A percentile compares a stretch with the other conserved stretches of the same genome.
phyloP scores from a whole-genome alignment of 805 yeast genomes.

The Pichia rugopelliculosa region DNA sequence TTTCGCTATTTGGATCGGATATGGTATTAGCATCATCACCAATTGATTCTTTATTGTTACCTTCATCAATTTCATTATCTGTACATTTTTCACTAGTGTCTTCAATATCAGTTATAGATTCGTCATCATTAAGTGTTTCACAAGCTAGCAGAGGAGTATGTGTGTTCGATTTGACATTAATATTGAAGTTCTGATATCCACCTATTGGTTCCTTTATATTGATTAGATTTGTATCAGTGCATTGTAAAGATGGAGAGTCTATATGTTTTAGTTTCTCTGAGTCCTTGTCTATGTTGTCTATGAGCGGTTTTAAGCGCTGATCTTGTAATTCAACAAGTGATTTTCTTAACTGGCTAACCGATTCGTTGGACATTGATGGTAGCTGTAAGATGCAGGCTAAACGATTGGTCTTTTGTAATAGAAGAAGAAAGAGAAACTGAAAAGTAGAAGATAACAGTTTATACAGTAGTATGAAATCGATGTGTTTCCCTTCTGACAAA shows the following conservation, averaged over 20 bases:
- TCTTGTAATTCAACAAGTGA: neutral
- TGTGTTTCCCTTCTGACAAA: neutral
- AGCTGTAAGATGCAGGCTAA: neutral
- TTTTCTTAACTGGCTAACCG: neutral
- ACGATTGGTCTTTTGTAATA: neutral
- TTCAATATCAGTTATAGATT: conserved; percentile 1
- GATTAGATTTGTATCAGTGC: neutral
- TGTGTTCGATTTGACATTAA: neutral
- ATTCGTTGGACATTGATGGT: neutral
- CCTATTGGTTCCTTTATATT: neutral
- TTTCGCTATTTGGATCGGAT: neutral
- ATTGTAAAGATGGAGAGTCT: neutral
- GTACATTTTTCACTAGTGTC: neutral
- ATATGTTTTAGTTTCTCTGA: neutral
- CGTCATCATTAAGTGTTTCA: neutral
- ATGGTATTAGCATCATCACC: too few relatives aligned
- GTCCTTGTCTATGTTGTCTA: neutral
- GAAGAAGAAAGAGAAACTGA: neutral
- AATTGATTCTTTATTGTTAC: neutral
- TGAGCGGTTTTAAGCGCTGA: neutral
- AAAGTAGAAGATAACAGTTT: too few relatives aligned
- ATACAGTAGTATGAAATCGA: neutral
- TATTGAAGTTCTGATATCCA: neutral
- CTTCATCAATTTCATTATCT: neutral
- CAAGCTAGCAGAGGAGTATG: conserved; percentile 8